These are phyloP conservation scores for Fusarium irregulare DNA, from an alignment of 2,329 filamentous ascomycete species.

Conservation along the genomic window DNA sequence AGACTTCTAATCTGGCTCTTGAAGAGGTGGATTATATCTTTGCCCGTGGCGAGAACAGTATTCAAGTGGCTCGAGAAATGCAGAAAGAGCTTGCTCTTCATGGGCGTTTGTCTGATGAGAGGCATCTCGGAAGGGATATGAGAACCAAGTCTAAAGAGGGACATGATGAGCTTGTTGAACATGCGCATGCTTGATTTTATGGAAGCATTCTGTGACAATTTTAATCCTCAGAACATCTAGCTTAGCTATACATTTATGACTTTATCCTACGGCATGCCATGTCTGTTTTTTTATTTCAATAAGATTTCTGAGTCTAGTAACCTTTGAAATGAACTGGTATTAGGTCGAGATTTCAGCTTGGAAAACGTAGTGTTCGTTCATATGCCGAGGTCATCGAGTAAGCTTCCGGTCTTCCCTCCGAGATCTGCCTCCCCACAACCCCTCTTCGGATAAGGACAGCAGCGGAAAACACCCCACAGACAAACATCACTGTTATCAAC, in stretches of 20 bases:
- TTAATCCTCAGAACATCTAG: no score
- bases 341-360: no score
- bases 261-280: no score
- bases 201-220: neutral
- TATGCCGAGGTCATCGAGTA: neutral
- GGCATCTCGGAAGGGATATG: neutral
- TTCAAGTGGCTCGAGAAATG: constrained; percentile 9
- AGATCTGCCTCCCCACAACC: constrained; percentile 15
- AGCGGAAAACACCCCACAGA: neutral
- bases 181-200: neutral
- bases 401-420: constrained; percentile 19
- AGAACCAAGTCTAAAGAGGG: neutral
- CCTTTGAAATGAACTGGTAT: no score
- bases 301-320: no score
- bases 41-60: constrained; percentile 5
- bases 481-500: neutral
- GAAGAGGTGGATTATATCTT: constrained; percentile 25
- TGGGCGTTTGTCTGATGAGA: neutral
- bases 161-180: neutral
- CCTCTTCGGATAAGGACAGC: constrained; percentile 25
- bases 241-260: no score
- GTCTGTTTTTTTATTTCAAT: no score
- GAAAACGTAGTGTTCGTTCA: neutral
- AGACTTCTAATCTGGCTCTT: constrained; percentile 12
- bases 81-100: constrained; percentile 14